Conservation (phyloP, 2,329 filamentous ascomycete species). For the Cryphonectria parasitica region DNA sequence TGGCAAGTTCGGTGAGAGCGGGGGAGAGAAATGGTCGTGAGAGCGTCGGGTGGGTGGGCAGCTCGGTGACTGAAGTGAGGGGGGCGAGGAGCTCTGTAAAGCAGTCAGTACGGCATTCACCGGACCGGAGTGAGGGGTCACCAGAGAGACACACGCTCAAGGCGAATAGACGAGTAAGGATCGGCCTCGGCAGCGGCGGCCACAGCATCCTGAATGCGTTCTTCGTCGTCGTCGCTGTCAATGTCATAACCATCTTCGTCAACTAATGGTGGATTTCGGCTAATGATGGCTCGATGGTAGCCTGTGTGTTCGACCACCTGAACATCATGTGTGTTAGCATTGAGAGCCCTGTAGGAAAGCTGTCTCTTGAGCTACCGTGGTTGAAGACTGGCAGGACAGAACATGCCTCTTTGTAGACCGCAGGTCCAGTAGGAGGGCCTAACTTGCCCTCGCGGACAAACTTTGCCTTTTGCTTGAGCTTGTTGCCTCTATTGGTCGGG, state of each 20-base stretch:
- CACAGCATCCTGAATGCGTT: constrained; percentile 63
- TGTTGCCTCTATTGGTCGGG: constrained; percentile 76
- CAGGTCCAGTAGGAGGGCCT: constrained; percentile 66
- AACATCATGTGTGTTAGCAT: constrained; percentile 34
- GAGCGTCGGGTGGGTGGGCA: constrained; percentile 74
- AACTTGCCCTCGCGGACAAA: constrained; percentile 73
- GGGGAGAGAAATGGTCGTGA: constrained; percentile 75
- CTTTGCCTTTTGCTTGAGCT: constrained; percentile 74
- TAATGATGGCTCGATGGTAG: constrained; percentile 72
- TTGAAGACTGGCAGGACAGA: not conserved
- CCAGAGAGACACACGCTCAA: constrained; percentile 63
- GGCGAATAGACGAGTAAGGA: constrained; percentile 71
- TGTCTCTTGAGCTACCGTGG: not conserved
- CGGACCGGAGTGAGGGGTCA: not conserved
- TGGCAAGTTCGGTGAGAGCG: constrained; percentile 71
- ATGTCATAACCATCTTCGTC: constrained; percentile 81
- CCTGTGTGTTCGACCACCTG: constrained; percentile 76
- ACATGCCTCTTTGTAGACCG: constrained; percentile 72
- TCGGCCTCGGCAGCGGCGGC: constrained; percentile 70
- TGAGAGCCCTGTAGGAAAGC: constrained; percentile 17
- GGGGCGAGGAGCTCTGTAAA: constrained; percentile 71
- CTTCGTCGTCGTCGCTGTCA: constrained; percentile 72
- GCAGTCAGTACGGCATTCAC: constrained; percentile 35
- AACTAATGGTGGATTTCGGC: constrained; percentile 71
- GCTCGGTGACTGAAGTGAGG: constrained; percentile 73